phyloP scores from a whole-genome alignment of 306 rosid genomes.

The Canavalia ensiformis region DNA sequence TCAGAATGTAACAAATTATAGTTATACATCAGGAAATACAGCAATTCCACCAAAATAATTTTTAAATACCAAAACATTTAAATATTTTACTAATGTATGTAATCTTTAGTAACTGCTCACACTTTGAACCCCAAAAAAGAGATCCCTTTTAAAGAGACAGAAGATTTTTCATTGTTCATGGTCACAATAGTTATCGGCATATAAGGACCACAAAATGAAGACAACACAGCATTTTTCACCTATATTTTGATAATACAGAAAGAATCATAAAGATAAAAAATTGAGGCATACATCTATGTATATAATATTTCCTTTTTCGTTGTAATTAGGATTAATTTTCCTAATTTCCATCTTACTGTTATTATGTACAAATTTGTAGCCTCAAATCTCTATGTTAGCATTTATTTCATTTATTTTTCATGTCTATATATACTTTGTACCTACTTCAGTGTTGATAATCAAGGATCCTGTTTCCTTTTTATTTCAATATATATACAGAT shows the following conservation, averaged over 20 bases:
- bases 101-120: not conserved
- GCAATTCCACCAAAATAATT: not conserved
- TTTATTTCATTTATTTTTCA: not conserved
- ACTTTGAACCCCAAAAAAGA: not conserved
- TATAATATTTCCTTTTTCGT: not conserved
- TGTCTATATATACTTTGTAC: not conserved
- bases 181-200: not conserved
- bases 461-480: no score
- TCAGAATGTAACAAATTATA: not conserved
- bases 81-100: not conserved
- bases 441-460: no score
- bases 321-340: not conserved
- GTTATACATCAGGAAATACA: not conserved
- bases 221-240: not conserved
- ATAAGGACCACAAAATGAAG: constrained; percentile 1
- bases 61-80: not conserved
- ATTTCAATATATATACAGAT: no score
- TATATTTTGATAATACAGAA: not conserved
- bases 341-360: not conserved
- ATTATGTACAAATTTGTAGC: not conserved
- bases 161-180: not conserved
- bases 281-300: not conserved
- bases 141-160: not conserved
- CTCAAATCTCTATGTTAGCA: not conserved
- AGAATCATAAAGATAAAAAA: not conserved